Base-by-base conservation (phyloP, 768 basidiomycete genomes). In the Sporobolomyces phaffii region DNA sequence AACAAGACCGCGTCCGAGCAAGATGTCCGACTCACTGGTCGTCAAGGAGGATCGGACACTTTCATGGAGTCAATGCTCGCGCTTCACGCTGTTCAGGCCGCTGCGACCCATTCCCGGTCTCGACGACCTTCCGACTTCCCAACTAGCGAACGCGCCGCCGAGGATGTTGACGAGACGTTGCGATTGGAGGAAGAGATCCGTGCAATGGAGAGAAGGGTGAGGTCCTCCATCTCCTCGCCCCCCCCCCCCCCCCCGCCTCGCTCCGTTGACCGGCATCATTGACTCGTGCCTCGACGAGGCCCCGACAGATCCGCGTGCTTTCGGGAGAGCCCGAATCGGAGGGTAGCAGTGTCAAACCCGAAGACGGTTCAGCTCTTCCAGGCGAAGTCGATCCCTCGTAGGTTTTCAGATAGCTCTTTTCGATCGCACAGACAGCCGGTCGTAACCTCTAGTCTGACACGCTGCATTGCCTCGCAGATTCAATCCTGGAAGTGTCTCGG, bases 101-200 rank as follows among this genome's bases (percentile, higher is more conserved):
- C 61, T 0, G 62, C 56, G 0, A 10, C 26, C 13, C 57, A 59
- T 5, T 63, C 62, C 17, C 57, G 44, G 0, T 51, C 57, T 33
- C 56, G 50, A 3, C n/a, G 13, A 4, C 29, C 24, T 15, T 5
- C 28, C 2, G 15, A 40, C 3, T 6, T 15, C 3, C 28, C 28
- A 4, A 28, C 9, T 1, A 20, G 18, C 2, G 18, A 31, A 5
- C 54, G 33, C 4, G 5, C 14, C 2, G 41, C 13, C 2, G 17
- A 34, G 22, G 64, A 53, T 7, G 47, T 24, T 0, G 57, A 11
- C 7, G 50, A 43, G 43, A 64, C 62, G 33, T 17, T 48, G 4
- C 9, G 14, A 44, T 45, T 69, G 13, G 68, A 69, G 36, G 48
- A 64, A 17, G 68, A 69, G 29, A 64, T 69, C 22, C 53, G 68